Evolutionary conservation across 1,139 yeast genomes (phyloP).

Genomic region (Suhomyces atakaporum): DNA sequence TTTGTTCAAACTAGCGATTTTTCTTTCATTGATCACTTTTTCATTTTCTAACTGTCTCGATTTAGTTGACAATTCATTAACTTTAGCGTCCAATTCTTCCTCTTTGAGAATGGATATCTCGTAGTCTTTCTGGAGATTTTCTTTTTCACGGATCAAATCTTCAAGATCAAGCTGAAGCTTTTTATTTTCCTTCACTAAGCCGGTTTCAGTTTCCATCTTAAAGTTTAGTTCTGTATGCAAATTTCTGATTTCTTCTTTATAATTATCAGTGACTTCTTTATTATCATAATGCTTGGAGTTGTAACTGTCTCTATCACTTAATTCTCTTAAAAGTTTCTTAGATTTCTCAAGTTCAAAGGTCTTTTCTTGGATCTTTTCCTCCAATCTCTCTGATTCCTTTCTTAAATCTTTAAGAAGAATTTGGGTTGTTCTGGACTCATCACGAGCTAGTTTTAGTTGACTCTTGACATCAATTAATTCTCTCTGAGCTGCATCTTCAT

Average conservation of each 20-base stretch:
- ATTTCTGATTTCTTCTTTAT: constrained; percentile 58
- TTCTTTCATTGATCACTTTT: constrained; percentile 45
- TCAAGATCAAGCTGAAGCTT: constrained; percentile 64
- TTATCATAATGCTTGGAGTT: constrained; percentile 52
- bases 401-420: constrained; percentile 58
- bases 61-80: constrained; percentile 49
- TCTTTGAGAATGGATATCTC: constrained; percentile 53
- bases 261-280: constrained; percentile 43
- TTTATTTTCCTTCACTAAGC: constrained; percentile 63
- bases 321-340: constrained; percentile 41
- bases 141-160: constrained; percentile 47
- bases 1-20: constrained; percentile 47
- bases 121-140: constrained; percentile 54
- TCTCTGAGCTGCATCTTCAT: constrained; percentile 56
- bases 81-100: constrained; percentile 46
- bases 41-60: constrained; percentile 50
- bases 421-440: constrained; percentile 63
- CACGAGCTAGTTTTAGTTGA: constrained; percentile 54
- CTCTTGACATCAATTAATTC: constrained; percentile 60
- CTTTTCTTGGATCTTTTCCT: constrained; percentile 60
- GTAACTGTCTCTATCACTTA: constrained; percentile 57
- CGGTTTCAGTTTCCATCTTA: constrained; percentile 63
- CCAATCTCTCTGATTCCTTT: constrained; percentile 54
- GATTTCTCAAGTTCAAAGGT: constrained; percentile 56
- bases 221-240: constrained; percentile 59